phyloP scores from a whole-genome alignment of 768 basidiomycete genomes.

The Zangia roseola region DNA sequence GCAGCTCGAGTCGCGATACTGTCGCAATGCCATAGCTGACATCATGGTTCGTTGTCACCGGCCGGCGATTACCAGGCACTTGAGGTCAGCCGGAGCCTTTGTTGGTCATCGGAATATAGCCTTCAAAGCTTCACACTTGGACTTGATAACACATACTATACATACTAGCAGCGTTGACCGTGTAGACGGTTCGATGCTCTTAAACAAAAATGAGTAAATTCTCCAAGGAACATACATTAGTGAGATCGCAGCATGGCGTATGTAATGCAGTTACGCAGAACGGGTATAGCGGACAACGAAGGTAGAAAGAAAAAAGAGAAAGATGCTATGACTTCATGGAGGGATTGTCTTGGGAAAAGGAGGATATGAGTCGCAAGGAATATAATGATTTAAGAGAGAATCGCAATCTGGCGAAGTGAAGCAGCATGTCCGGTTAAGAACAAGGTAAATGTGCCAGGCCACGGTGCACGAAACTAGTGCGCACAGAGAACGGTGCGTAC shows the following conservation, averaged over 20 bases:
- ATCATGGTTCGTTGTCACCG: no score
- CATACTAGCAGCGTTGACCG: no score
- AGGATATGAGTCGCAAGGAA: conserved; percentile 12
- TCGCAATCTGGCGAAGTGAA: conserved; percentile 9
- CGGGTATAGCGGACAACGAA: conserved; percentile 29
- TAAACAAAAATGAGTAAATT: conserved; percentile 9
- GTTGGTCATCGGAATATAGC: no score
- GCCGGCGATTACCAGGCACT: no score
- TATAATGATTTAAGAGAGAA: conserved; percentile 12
- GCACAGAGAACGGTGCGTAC: conserved; percentile 18
- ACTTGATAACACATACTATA: no score
- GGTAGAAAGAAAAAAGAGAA: conserved; percentile 2
- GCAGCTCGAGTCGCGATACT: no score
- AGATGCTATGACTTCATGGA: conserved; percentile 16
- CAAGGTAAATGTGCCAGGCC: conserved; percentile 4
- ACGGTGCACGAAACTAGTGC: conserved; percentile 16
- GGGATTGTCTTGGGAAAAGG: conserved; percentile 17
- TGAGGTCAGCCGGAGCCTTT: no score
- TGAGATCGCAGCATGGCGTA: conserved; percentile 29
- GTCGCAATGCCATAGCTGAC: no score
- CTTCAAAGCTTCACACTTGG: no score
- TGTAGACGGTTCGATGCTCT: no score
- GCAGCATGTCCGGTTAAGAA: conserved; percentile 7
- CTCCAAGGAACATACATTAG: conserved; percentile 29
- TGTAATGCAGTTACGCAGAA: conserved; percentile 27